Conservation (phyloP, 192 early-diverging fungal genomes). For the Physocladia obscura region DNA sequence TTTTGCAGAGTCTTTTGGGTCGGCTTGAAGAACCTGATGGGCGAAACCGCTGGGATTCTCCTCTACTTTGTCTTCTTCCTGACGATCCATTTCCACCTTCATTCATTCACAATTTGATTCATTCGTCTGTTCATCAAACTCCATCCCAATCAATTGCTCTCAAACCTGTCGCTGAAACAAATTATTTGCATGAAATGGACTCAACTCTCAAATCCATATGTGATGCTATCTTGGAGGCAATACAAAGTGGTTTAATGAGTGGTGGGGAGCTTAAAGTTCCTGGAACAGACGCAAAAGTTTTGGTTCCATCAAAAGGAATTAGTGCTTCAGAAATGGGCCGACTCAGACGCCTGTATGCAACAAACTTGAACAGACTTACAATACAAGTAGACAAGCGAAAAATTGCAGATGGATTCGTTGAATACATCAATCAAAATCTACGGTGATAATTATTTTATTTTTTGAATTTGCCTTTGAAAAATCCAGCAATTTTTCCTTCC, state of each 20-base stretch:
- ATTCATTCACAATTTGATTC: conserved; percentile 19
- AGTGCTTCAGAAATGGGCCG: conserved; percentile 80
- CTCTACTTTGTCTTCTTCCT: conserved; percentile 85
- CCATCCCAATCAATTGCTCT: conserved; percentile 67
- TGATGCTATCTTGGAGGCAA: conserved; percentile 68
- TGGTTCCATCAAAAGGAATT: conserved; percentile 69
- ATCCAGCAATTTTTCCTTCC: conserved; percentile 44
- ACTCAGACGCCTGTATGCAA: conserved; percentile 75
- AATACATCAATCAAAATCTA: conserved; percentile 89
- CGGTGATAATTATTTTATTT: no score
- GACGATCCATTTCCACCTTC: conserved; percentile 56
- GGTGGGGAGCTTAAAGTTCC: conserved; percentile 60
- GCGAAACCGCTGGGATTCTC: conserved; percentile 91
- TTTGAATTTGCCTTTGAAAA: conserved; percentile 40
- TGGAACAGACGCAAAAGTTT: conserved; percentile 42
- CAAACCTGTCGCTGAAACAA: conserved; percentile 86
- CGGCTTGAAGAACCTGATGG: conserved; percentile 95
- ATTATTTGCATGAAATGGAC: conserved; percentile 91
- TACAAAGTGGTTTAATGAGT: conserved; percentile 50
- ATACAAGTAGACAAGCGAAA: conserved; percentile 69
- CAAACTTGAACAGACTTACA: conserved; percentile 83
- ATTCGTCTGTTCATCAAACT: neutral
- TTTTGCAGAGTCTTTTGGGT: conserved; percentile 77
- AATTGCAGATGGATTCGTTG: conserved; percentile 83
- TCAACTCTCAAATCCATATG: conserved; percentile 76